phyloP scores from a whole-genome alignment of 2,329 filamentous ascomycete genomes.

The Thielaviopsis ethacetica region DNA sequence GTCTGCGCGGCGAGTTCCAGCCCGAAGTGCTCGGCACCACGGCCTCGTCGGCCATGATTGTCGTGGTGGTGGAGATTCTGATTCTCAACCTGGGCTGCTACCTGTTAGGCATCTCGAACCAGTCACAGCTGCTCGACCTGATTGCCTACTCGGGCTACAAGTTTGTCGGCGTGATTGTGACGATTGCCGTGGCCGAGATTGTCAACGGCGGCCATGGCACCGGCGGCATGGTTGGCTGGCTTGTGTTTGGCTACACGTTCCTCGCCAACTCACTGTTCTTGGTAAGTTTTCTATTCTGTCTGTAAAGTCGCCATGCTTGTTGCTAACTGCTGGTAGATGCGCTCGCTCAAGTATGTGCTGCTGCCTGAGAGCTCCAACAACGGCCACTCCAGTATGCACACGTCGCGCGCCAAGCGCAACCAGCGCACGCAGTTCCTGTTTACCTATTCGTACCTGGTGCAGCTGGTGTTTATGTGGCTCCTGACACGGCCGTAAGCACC shows the following conservation, averaged over 20 bases:
- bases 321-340: slow-evolving; percentile 43
- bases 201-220: slow-evolving; percentile 66
- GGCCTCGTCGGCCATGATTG: slow-evolving; percentile 65
- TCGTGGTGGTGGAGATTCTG: slow-evolving; percentile 78
- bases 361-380: slow-evolving; percentile 65
- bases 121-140: slow-evolving; percentile 81
- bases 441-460: slow-evolving; percentile 84
- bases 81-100: slow-evolving; percentile 86
- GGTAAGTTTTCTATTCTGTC: slow-evolving; percentile 33
- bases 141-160: slow-evolving; percentile 98
- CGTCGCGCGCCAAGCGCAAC: slow-evolving; percentile 68
- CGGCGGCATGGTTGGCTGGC: slow-evolving; percentile 77
- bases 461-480: slow-evolving; percentile 88
- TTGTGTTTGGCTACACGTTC: slow-evolving; percentile 81
- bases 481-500: slow-evolving; percentile 30
- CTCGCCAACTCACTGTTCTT: slow-evolving; percentile 89
- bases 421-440: slow-evolving; percentile 85
- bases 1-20: slow-evolving; percentile 78
- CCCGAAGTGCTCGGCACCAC: slow-evolving; percentile 86
- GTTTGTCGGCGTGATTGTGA: slow-evolving; percentile 91
- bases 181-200: slow-evolving; percentile 63
- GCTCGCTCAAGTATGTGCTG: slow-evolving; percentile 88
- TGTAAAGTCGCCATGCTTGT: no score
- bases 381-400: slow-evolving; percentile 43
- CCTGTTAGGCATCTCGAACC: slow-evolving; percentile 81